phyloP scores from a whole-genome alignment of 148 eudicot species.

The Agrostemma githago region DNA sequence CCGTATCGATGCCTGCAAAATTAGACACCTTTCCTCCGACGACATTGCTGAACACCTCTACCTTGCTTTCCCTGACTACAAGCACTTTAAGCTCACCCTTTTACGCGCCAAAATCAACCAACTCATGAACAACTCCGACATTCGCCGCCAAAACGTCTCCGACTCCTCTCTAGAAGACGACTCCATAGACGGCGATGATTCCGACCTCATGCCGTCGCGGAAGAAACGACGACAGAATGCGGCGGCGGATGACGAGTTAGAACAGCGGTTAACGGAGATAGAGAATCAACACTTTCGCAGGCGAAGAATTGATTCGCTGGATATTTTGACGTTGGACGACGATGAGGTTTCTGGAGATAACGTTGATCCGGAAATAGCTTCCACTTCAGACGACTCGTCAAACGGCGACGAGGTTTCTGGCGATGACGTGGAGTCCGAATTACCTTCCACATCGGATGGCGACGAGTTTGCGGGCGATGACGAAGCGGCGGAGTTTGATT shows the following conservation, averaged over 20 bases:
- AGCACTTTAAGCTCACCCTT: slow-evolving; percentile 24
- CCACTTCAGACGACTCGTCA: neutral
- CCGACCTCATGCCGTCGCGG: neutral
- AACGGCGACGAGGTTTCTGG: slow-evolving; percentile 22
- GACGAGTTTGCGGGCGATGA: slow-evolving; percentile 12
- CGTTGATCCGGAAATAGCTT: slow-evolving; percentile 52
- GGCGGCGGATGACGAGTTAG: slow-evolving; percentile 4
- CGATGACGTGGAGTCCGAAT: neutral
- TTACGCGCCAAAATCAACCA: slow-evolving; percentile 21
- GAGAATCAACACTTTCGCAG: slow-evolving; percentile 17
- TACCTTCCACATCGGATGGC: slow-evolving; percentile 16
- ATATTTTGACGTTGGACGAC: slow-evolving; percentile 16
- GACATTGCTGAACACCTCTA: slow-evolving; percentile 31
- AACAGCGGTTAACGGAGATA: slow-evolving; percentile 4
- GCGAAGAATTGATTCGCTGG: neutral
- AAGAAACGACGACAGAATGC: slow-evolving; percentile 22
- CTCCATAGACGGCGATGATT: neutral
- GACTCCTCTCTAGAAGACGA: neutral
- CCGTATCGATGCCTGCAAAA: slow-evolving; percentile 20
- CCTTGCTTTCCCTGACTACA: slow-evolving; percentile 28
- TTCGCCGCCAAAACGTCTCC: neutral
- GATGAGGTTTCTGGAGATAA: slow-evolving; percentile 15
- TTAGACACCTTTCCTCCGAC: slow-evolving; percentile 23
- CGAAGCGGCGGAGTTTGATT: slow-evolving; percentile 47
- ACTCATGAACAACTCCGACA: slow-evolving; percentile 9